Base-by-base conservation (phyloP, 108 stramenopile species). In the Thalassiosira profunda region DNA sequence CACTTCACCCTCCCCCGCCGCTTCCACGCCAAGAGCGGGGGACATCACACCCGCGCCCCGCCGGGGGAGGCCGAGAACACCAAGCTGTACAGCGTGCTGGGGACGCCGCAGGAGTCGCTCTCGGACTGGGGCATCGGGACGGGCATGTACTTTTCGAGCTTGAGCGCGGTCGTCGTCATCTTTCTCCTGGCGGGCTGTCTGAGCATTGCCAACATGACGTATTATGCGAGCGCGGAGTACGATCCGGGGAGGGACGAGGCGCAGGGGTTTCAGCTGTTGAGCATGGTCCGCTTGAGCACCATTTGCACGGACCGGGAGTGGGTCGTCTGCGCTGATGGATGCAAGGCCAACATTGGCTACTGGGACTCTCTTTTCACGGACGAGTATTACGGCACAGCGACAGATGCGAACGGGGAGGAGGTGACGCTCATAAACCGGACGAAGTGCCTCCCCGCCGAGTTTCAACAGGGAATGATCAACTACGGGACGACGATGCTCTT, bases 1-100 rank as follows among this genome's bases (percentile, higher is more conserved):
- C 86, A 87, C 48, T 68, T 87, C 29, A 92, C 88, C 4, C 69
- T 92, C 0, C 84, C 91, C n/a, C 70, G 91, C 7, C 76, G 76
- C 23, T 65, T 86, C 58, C 26, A 18, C 20, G 74, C 69, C 0
- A 60, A 67, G 7, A 40, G 47, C 2, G 21, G 51, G 4, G 66
- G 79, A 1, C 64, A 57, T 9, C 45, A 67, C 31, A 74, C 73
- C 26, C 63, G 84, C 7, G 87, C 88, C 2, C 87, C 85, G 40
- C 86, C 85, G 2, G 88, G 88, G 25, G 85, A 89, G 45, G 34
- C 65, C 15, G 14, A 60, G 4, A 35, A 54, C 9, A 92, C 91
- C 0, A 74, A 84, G 35, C 70, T 92, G 9, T 92, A 88, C 61
- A 48, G 58, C 36, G 54, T 59, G 14, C 45, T 81, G 10, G 15